phyloP scores from a whole-genome alignment of 805 yeast species.

The Hyphopichia homilentoma region DNA sequence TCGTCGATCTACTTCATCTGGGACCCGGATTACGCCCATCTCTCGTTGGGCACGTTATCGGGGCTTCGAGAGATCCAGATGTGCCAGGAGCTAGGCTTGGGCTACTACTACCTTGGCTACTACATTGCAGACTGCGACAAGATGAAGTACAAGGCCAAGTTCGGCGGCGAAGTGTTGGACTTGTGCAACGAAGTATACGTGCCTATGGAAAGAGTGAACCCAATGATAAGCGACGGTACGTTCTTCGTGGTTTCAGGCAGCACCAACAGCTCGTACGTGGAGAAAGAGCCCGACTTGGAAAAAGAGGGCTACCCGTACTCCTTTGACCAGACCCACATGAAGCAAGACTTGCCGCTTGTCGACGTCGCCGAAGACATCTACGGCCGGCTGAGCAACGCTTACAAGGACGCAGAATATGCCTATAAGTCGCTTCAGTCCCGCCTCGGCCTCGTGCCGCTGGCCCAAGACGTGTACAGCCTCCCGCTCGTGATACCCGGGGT shows the following conservation, averaged over 20 bases:
- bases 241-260: slow-evolving; percentile 31
- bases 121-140: slow-evolving; percentile 76
- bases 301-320: slow-evolving; percentile 4
- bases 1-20: slow-evolving; percentile 87
- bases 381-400: slow-evolving; percentile 8
- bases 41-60: slow-evolving; percentile 74
- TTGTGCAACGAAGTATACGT: slow-evolving; percentile 44
- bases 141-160: slow-evolving; percentile 77
- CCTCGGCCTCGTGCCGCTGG: slow-evolving; percentile 1
- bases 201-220: slow-evolving; percentile 28
- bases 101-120: slow-evolving; percentile 75
- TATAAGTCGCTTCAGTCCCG: slow-evolving; percentile 8
- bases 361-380: slow-evolving; percentile 13
- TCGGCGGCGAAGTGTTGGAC: slow-evolving; percentile 73
- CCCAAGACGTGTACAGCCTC: slow-evolving; percentile 8
- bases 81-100: slow-evolving; percentile 40
- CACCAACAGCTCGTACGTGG: slow-evolving; percentile 1
- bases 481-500: slow-evolving; percentile 51
- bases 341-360: neutral
- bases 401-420: slow-evolving; percentile 16
- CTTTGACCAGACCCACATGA: slow-evolving; percentile 1
- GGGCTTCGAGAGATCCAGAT: slow-evolving; percentile 67
- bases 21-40: slow-evolving; percentile 72
- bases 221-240: slow-evolving; percentile 23
- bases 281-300: slow-evolving; percentile 6